Base-by-base conservation (phyloP, 345 rosid genomes). In the Aurinia saxatilis region DNA sequence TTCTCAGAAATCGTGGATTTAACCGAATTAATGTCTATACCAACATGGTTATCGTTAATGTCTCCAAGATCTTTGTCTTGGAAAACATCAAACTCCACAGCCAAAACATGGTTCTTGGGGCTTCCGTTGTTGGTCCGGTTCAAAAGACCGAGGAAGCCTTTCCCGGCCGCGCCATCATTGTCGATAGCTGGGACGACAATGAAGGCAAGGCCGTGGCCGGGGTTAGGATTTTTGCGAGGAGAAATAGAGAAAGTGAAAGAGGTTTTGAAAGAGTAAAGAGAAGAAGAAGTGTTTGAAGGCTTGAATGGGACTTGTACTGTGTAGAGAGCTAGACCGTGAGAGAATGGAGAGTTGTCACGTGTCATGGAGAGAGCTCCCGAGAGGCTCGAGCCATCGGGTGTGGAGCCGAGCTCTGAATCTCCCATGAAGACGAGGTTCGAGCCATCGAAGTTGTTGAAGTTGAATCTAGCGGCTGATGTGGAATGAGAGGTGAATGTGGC, bases 31-130 rank as follows among this genome's bases (percentile, higher is more conserved):
- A 69, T 38, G 19, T 64, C 71, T 31, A 70, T n/a, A 15, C 78
- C 68, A 7, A 75, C 70, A 34, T 62, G 75, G 57, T 71, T 66
- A 25, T 56, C 54, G 19, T 61, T 56, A 37, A 71, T 30, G 36
- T 65, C 66, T 3, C 46, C 17, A 37, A 66, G 57, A 42, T 38
- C 57, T 36, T 35, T 55, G 33, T 65, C 66, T 38, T 14, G 12
- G 10, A 60, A n/a, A 3, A 25, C 38, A 3, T 66, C 73, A 3
- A 62, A 50, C 15, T 71, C 70, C 1, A 62, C 16, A 1, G 38
- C 66, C 12, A 65, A 27, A 11, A 54, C 33, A 10, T 60, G 56
- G 60, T 49, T 70, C 12, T 17, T 36, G 4, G 42, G 17, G 18
- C 49, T 16, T n/a, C 65, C 69, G 27, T 48, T 35, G 12, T 42